Evolutionary conservation across 805 yeast species (phyloP).

Genomic region (Dipodascopsis uninucleata): DNA sequence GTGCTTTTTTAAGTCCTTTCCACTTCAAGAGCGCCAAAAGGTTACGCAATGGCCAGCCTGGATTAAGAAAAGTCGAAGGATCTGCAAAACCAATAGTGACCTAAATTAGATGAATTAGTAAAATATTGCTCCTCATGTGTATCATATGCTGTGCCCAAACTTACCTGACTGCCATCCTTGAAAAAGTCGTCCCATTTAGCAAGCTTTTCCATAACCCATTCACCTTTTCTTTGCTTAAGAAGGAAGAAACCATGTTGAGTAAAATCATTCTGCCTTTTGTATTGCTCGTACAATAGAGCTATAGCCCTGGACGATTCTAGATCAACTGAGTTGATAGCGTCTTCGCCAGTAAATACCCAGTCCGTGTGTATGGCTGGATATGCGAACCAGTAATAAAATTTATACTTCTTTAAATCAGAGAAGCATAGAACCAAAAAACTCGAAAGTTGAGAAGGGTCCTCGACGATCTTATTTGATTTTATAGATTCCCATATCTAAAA

Average conservation of each 20-base stretch:
- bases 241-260: constrained; percentile 26
- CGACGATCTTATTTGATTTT: constrained; percentile 36
- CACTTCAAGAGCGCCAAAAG: constrained; percentile 47
- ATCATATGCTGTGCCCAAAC: too few relatives aligned
- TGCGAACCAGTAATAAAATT: constrained; percentile 85
- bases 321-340: not conserved
- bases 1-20: constrained; percentile 38
- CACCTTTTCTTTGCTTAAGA: constrained; percentile 24
- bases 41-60: constrained; percentile 58
- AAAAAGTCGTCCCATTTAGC: constrained; percentile 27
- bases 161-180: constrained; percentile 5
- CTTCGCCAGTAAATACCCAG: constrained; percentile 41
- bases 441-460: constrained; percentile 43
- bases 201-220: constrained; percentile 24
- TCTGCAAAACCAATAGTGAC: constrained; percentile 43
- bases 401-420: constrained; percentile 86
- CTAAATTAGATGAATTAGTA: not conserved
- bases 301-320: constrained; percentile 6
- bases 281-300: constrained; percentile 12
- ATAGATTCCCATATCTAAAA: constrained; percentile 32
- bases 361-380: constrained; percentile 60
- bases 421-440: constrained; percentile 58
- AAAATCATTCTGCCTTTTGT: constrained; percentile 6
- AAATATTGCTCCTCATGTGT: not conserved
- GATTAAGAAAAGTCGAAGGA: constrained; percentile 38